These are phyloP conservation scores for Protomyces macrosporus DNA, from an alignment of 1,139 yeast genomes.

Conservation along the genomic window DNA sequence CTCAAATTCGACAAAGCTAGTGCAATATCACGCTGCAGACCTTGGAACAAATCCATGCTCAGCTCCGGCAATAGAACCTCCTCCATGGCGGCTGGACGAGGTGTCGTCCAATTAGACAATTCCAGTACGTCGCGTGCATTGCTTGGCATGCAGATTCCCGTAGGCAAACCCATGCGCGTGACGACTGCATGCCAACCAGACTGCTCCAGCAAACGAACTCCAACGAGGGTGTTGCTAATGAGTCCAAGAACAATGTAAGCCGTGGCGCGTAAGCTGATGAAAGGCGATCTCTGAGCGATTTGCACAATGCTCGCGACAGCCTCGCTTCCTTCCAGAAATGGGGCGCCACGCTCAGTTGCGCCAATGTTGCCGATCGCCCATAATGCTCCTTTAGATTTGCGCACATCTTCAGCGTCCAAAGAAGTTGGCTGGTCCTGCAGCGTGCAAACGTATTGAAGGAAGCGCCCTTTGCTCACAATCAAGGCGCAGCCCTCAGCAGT, in stretches of 20 bases:
- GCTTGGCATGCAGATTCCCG: constrained; percentile 45
- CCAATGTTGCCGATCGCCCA: constrained; percentile 90
- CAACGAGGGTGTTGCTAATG: constrained; percentile 67
- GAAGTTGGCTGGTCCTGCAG: constrained; percentile 35
- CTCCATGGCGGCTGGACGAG: too few relatives aligned
- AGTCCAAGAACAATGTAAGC: constrained; percentile 76
- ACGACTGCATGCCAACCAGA: constrained; percentile 64
- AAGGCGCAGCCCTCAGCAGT: constrained; percentile 72
- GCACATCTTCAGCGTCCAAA: constrained; percentile 35
- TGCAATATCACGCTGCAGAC: constrained; percentile 49
- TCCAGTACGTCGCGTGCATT: constrained; percentile 31
- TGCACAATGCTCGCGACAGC: constrained; percentile 53
- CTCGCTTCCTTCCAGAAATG: constrained; percentile 57
- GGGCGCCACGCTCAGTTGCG: constrained; percentile 41
- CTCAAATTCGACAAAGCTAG: constrained; percentile 52
- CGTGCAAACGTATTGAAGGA: constrained; percentile 43
- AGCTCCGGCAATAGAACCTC: too few relatives aligned
- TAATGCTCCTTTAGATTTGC: constrained; percentile 63
- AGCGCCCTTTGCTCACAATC: constrained; percentile 47
- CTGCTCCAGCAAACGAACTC: constrained; percentile 81
- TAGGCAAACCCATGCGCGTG: constrained; percentile 50
- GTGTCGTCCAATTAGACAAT: constrained; percentile 8
- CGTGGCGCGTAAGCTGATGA: constrained; percentile 53
- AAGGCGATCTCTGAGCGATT: constrained; percentile 51
- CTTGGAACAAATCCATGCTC: constrained; percentile 31